These are phyloP conservation scores for Chondrus crispus DNA, from an alignment of 23 red algal species.

Conservation along the genomic window DNA sequence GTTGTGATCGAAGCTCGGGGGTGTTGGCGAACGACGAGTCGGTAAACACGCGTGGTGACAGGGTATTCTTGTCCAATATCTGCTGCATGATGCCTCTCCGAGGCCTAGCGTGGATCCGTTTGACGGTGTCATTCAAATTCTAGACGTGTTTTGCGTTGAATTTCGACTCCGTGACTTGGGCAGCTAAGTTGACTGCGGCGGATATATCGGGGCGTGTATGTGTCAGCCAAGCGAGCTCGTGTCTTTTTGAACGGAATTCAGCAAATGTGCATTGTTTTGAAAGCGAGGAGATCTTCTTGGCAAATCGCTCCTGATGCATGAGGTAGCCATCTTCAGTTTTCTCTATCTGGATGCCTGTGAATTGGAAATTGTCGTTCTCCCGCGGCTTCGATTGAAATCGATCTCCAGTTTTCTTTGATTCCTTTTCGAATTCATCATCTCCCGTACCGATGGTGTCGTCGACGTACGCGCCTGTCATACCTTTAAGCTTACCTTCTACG, in stretches of 20 bases:
- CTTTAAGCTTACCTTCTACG: not conserved
- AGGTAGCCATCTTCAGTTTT: not conserved
- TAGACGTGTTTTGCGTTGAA: not conserved
- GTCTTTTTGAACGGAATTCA: not conserved
- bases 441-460: not conserved
- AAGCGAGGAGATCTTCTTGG: not conserved
- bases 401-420: not conserved
- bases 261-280: not conserved
- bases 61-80: not conserved
- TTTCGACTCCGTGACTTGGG: conserved; percentile 17
- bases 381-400: not conserved
- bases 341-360: not conserved
- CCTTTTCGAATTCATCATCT: not conserved
- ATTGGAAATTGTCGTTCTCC: not conserved
- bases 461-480: conserved; percentile 1
- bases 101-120: not conserved
- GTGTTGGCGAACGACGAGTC: conserved; percentile 13
- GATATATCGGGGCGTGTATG: conserved; percentile 38
- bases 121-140: not conserved
- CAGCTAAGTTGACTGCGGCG: not conserved
- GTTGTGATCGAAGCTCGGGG: conserved; percentile 3
- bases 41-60: not conserved
- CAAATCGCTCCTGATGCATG: not conserved
- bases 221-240: conserved; percentile 23
- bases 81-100: not conserved